These are phyloP conservation scores for Salmacisia buchloeana DNA, from an alignment of 1,284 basidiomycete genomes.

Conservation along the genomic window DNA sequence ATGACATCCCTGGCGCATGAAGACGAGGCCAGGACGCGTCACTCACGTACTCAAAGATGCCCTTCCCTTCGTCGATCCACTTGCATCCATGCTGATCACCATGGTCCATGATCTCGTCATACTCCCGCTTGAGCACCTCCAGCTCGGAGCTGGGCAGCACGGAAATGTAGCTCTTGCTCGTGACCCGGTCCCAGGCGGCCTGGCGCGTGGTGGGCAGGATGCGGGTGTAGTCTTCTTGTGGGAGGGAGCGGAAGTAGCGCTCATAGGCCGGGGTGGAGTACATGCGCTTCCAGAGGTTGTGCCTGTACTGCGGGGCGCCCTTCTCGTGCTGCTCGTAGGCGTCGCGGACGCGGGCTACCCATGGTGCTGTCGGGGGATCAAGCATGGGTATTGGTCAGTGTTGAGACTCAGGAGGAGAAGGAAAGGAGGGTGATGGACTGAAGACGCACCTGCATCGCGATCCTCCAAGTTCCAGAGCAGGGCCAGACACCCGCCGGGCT, in stretches of 20 bases:
- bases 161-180: constrained; percentile 39
- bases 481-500: constrained; percentile 32
- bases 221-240: constrained; percentile 27
- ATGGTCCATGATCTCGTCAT: constrained; percentile 18
- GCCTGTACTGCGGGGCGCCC: constrained; percentile 42
- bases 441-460: constrained; percentile 26
- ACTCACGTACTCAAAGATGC: constrained; percentile 34
- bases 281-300: constrained; percentile 41
- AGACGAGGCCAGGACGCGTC: not conserved
- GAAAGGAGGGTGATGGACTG: not conserved
- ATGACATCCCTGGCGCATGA: not conserved
- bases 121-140: constrained; percentile 19
- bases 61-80: constrained; percentile 40
- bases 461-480: constrained; percentile 47
- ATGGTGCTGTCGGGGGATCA: constrained; percentile 20
- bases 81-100: constrained; percentile 17
- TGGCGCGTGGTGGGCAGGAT: constrained; percentile 32
- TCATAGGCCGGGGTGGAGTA: constrained; percentile 26
- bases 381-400: not conserved
- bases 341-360: constrained; percentile 39
- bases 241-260: constrained; percentile 16
- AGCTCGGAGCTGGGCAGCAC: constrained; percentile 20
- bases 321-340: constrained; percentile 40
- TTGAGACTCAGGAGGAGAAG: not conserved
- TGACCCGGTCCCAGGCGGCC: constrained; percentile 21